These are phyloP conservation scores for Coprinopsis cinerea DNA, from an alignment of 768 basidiomycete species.

Conservation along the genomic window DNA sequence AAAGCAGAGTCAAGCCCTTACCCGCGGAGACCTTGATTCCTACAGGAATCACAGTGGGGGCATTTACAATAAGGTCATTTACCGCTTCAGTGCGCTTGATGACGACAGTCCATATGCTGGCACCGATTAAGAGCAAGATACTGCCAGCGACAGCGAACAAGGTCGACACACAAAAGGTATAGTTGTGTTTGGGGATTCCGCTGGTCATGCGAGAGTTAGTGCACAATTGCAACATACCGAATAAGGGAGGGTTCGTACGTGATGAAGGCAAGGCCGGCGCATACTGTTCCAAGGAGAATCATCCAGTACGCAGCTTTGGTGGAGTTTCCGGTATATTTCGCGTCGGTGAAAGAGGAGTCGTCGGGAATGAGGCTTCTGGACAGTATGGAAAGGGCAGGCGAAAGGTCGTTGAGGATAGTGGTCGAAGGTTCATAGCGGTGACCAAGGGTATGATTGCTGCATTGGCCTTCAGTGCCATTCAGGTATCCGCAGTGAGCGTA, in stretches of 20 bases:
- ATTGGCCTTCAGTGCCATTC: conserved; percentile 51
- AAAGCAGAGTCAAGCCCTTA: conserved; percentile 57
- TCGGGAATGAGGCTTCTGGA: conserved; percentile 49
- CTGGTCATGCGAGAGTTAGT: conserved; percentile 30
- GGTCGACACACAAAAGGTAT: conserved; percentile 65
- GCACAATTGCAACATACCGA: conserved; percentile 7
- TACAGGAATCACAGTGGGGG: conserved; percentile 32
- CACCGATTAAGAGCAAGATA: conserved; percentile 60
- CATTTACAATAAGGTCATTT: conserved; percentile 42
- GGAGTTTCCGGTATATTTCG: conserved; percentile 54
- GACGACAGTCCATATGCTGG: conserved; percentile 73
- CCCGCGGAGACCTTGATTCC: conserved; percentile 64
- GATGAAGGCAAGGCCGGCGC: conserved; percentile 56
- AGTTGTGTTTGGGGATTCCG: conserved; percentile 57
- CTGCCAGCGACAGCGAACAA: conserved; percentile 55
- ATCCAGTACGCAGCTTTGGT: conserved; percentile 73
- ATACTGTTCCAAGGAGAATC: conserved; percentile 65
- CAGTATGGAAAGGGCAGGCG: conserved; percentile 50
- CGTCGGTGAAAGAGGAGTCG: conserved; percentile 45
- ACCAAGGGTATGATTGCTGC: conserved; percentile 56
- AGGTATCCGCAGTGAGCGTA: conserved; percentile 77
- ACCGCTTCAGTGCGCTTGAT: conserved; percentile 57
- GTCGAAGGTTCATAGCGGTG: conserved; percentile 60
- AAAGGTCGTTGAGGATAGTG: conserved; percentile 63
- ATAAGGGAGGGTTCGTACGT: conserved; percentile 40